These are phyloP conservation scores for Scheffersomyces lignosus DNA, from an alignment of 805 yeast species.

Conservation along the genomic window DNA sequence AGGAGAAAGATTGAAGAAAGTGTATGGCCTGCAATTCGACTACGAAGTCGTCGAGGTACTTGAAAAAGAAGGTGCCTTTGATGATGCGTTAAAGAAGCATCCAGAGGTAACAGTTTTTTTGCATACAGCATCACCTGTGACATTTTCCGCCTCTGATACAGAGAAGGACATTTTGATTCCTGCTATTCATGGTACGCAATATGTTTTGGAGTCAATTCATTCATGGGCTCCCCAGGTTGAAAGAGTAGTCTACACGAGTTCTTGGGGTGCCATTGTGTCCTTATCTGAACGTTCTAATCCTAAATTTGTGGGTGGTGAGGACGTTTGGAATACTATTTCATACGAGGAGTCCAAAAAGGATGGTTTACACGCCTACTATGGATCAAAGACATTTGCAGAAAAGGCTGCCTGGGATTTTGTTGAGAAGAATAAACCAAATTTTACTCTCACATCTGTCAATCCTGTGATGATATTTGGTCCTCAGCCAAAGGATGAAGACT, in stretches of 20 bases:
- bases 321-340: conserved; percentile 53
- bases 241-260: not conserved
- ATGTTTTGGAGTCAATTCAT: not conserved
- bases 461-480: conserved; percentile 18
- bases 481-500: conserved; percentile 15
- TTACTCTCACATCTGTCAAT: conserved; percentile 2
- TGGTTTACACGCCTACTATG: conserved; percentile 19
- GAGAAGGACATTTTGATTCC: conserved; percentile 8
- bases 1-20: conserved; percentile 26
- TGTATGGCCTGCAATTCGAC: conserved; percentile 12
- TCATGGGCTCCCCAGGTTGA: not conserved
- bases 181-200: not conserved
- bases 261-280: not conserved
- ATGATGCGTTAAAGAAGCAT: conserved; percentile 13
- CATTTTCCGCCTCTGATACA: conserved; percentile 6
- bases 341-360: conserved; percentile 47
- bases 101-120: conserved; percentile 16
- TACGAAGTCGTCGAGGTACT: conserved; percentile 25
- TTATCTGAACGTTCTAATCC: conserved; percentile 25
- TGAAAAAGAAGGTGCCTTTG: conserved; percentile 13
- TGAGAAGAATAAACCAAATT: conserved; percentile 6
- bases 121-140: conserved; percentile 14
- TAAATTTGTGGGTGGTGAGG: conserved; percentile 40
- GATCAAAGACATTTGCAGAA: conserved; percentile 7
- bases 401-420: conserved; percentile 10